Evolutionary conservation across 2,329 filamentous ascomycete genomes (phyloP), one percentile per base, ranked within the genome.

Genomic region (Monosporascus sp.): DNA sequence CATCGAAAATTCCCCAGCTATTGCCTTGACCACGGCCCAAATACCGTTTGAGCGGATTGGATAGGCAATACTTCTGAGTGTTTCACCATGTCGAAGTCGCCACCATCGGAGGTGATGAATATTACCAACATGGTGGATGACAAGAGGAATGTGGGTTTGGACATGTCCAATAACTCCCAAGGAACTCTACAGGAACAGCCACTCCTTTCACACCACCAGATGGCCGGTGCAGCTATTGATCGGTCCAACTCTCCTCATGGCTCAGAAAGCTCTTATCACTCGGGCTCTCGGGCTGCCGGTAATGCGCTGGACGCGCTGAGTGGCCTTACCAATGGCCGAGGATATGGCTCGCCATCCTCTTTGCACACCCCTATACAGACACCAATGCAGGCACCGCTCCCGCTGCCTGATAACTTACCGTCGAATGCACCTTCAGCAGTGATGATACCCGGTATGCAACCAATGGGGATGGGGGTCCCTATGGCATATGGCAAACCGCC

Each of bases 211-310:
- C 64, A 68, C 38, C 63, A 61, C 3, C 65, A 68, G n/a, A 49
- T 68, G 2, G 53, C 63, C n/a, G 49, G 56, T 4, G 49, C 54
- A 14, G 51, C 67, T 17, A 75, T 82, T 63, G 80, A 84, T 52
- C 77, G 80, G 54, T 76, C 79, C 48, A 77, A 74, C 60, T 84
- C 81, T 7, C 80, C 81, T 9, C 81, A 84, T 67, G 79, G 79
- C 52, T 84, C 81, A 16, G 81, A 84, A 60, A 77, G 80, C 65
- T 83, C 80, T 5, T 75, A 79, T 55, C 81, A 80, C 65, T 81
- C 80, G 2, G 74, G 71, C 47, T 70, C 72, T 43, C 74, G 66
- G 6, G 58, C 65, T 14, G 65, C 52, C 5, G 66, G 58, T 14
- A 56, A 55, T 19, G 49, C 58, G 17, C 49, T 66, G 38, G 63